Evolutionary conservation across 805 yeast genomes (phyloP).

Genomic region (Lipomyces kockii): DNA sequence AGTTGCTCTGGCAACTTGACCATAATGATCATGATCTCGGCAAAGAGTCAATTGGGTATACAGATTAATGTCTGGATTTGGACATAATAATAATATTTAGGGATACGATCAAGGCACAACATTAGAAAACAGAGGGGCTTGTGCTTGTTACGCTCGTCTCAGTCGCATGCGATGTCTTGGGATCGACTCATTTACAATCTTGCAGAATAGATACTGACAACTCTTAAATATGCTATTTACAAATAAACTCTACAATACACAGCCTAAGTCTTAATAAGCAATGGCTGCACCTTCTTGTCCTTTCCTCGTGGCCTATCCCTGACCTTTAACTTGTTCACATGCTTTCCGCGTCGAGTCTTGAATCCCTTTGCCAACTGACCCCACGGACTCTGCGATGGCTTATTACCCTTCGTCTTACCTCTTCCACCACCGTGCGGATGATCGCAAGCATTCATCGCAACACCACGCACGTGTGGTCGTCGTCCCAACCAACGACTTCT

Average conservation of each 20-base stretch:
- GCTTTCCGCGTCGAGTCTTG: conserved; percentile 84
- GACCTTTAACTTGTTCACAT: conserved; percentile 80
- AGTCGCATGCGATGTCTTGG: too few species aligned
- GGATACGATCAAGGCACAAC: too few species aligned
- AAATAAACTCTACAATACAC: not conserved
- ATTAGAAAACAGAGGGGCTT: too few species aligned
- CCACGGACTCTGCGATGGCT: conserved; percentile 94
- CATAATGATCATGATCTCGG: too few species aligned
- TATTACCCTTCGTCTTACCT: conserved; percentile 97
- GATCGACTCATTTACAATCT: not conserved
- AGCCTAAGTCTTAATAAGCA: conserved; percentile 14
- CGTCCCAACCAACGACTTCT: conserved; percentile 89
- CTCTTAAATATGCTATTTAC: not conserved
- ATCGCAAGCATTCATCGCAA: conserved; percentile 95
- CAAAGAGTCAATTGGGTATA: too few species aligned
- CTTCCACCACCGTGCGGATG: conserved; percentile 99
- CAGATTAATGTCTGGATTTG: too few species aligned
- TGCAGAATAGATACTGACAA: not conserved
- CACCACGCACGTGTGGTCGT: conserved; percentile 96
- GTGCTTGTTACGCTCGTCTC: too few species aligned
- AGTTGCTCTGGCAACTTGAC: too few species aligned
- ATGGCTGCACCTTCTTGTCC: conserved; percentile 38
- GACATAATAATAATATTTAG: too few species aligned
- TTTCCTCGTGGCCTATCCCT: conserved; percentile 90
- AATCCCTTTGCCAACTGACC: conserved; percentile 89